Conservation (phyloP, 495 filamentous ascomycete species). For the Rusavskia elegans region DNA sequence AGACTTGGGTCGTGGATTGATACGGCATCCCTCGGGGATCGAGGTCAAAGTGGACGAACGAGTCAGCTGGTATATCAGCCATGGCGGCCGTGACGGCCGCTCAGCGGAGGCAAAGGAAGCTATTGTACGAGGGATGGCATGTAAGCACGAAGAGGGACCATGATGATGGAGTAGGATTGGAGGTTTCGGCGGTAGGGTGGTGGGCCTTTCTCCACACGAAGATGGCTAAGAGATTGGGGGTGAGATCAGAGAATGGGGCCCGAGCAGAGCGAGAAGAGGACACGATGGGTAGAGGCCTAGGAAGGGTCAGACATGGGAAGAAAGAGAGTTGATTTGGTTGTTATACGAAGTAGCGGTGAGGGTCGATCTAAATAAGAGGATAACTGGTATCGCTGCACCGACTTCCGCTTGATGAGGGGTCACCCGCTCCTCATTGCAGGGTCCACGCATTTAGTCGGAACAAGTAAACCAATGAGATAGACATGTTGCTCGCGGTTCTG, state of each 20-base stretch:
- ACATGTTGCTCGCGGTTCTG: background rate
- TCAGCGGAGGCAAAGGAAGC: background rate
- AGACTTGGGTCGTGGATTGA: conserved; percentile 4
- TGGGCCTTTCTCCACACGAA: conserved; percentile 1
- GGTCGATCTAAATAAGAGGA: background rate
- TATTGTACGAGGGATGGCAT: background rate
- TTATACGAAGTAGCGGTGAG: background rate
- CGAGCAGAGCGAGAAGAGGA: background rate
- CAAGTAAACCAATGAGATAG: background rate
- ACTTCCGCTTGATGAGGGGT: background rate
- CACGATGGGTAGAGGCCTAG: background rate
- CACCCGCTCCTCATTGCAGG: background rate
- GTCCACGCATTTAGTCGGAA: background rate
- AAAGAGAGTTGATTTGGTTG: background rate
- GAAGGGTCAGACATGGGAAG: background rate
- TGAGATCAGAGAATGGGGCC: background rate
- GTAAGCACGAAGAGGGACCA: background rate
- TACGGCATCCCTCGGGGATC: conserved; percentile 11
- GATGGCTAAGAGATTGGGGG: background rate
- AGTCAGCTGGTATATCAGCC: conserved; percentile 11
- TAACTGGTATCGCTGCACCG: no score
- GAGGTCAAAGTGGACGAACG: conserved; percentile 12
- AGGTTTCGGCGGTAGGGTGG: background rate
- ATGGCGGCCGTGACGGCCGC: conserved; percentile 7
- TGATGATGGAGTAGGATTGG: conserved; percentile 1